Base-by-base conservation (phyloP, 805 yeast species). In the Wickerhamomyces strasburgensis region DNA sequence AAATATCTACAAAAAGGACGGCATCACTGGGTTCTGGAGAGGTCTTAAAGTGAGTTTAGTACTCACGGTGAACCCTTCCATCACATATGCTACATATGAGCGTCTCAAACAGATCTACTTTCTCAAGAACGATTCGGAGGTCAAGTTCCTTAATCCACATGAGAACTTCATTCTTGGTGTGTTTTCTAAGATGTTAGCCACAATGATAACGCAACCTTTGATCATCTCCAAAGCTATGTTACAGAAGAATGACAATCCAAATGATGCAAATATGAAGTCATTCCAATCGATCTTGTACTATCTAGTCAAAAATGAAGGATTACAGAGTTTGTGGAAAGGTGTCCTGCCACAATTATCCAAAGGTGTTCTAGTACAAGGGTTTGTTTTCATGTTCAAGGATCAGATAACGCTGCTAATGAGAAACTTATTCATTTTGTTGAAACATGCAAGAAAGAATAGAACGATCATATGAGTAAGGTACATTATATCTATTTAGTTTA, bases 301-400 rank as follows among this genome's bases (percentile, higher is more conserved):
- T 54, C 66, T 85, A 46, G 72, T 76, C 65, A 61, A 67, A 44
- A 64, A 70, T n/a, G 93, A 84, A 51, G 87, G 84, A 19, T 27
- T 76, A 27, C 44, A 49, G 10, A 80, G 89, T 0, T 64, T 85
- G 43, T 86, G 86, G 76, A 84, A 80, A 63, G 95, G 95, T 3
- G 51, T 86, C 21, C 72, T 77, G 3, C 95, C 95, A 5, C 95
- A 86, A 57, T 67, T 86, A 40, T 57, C 78, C 27, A 86, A 86
- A 65, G 95, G 93, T 1, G 80, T 85, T 3, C 59, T 86, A 29
- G 95, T 85, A 5, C 95, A 86, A 59, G 95, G 95, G 0, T 65
- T 86, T 42, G 67, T 86, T 49, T 82, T 86, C 54, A 83, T 82
- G 80, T 82, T 80, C 61, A 84, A 67, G 29, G 55, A 51, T 33